Percentiles rank a stretch among this genome's conserved stretches.
These are phyloP conservation scores for Elongisporangium anandrum DNA, from an alignment of 352 stramenopile species.

Conservation along the genomic window DNA sequence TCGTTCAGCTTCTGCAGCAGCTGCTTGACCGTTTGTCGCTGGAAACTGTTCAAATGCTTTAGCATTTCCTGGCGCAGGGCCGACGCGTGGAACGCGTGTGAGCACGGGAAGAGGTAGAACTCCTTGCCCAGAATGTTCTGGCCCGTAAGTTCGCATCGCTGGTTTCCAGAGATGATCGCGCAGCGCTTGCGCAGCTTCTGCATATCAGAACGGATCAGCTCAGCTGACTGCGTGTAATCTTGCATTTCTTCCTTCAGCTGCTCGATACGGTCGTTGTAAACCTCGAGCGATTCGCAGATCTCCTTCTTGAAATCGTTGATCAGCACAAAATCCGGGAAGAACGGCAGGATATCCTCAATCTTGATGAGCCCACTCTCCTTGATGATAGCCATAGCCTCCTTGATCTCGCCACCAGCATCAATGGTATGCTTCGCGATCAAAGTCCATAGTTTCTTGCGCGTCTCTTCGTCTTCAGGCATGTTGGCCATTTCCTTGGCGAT, in stretches of 20 bases:
- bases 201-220: slow-evolving; percentile 89
- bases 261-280: slow-evolving; percentile 91
- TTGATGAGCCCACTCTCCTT: slow-evolving; percentile 86
- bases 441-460: slow-evolving; percentile 91
- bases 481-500: slow-evolving; percentile 93
- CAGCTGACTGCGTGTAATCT: slow-evolving; percentile 88
- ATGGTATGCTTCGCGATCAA: slow-evolving; percentile 92
- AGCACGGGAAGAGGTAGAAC: slow-evolving; percentile 95
- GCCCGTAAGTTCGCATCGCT: slow-evolving; percentile 87
- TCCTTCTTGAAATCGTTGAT: slow-evolving; percentile 96
- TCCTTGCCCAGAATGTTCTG: slow-evolving; percentile 87
- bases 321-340: slow-evolving; percentile 94
- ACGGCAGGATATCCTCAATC: slow-evolving; percentile 94
- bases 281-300: slow-evolving; percentile 90
- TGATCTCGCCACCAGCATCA: slow-evolving; percentile 80
- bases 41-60: slow-evolving; percentile 86
- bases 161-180: slow-evolving; percentile 82
- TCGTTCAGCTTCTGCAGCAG: slow-evolving; percentile 87
- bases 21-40: slow-evolving; percentile 88
- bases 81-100: slow-evolving; percentile 90
- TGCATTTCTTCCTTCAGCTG: slow-evolving; percentile 92
- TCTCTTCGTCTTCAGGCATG: slow-evolving; percentile 86
- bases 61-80: slow-evolving; percentile 88
- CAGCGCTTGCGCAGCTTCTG: slow-evolving; percentile 83
- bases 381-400: slow-evolving; percentile 80